Evolutionary conservation across 331 rosid species (phyloP).

Genomic region (Pyracantha coccinea): DNA sequence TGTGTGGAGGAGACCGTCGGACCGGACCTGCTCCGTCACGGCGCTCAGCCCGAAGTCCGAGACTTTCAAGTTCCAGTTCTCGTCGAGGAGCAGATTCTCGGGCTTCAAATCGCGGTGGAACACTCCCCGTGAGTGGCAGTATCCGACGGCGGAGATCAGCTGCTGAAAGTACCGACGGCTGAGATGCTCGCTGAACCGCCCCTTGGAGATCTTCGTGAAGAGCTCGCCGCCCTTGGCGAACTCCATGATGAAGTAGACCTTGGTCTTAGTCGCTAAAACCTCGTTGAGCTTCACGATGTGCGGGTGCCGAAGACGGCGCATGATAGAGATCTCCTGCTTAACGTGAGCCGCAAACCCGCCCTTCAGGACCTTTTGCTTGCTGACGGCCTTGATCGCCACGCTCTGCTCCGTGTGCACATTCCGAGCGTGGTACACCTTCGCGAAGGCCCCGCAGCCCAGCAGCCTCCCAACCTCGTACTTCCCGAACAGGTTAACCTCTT

Average conservation of each 20-base stretch:
- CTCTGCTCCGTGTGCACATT: slow-evolving; percentile 30
- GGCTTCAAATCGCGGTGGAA: slow-evolving; percentile 85
- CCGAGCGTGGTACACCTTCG: slow-evolving; percentile 70
- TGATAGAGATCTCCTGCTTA: slow-evolving; percentile 65
- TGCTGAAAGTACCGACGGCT: slow-evolving; percentile 66
- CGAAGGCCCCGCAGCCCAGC: slow-evolving; percentile 68
- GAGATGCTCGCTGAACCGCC: slow-evolving; percentile 46
- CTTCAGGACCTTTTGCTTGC: slow-evolving; percentile 37
- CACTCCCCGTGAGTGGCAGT: slow-evolving; percentile 60
- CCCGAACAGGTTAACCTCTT: slow-evolving; percentile 32
- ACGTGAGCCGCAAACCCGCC: slow-evolving; percentile 37
- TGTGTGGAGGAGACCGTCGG: slow-evolving; percentile 66
- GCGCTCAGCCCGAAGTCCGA: slow-evolving; percentile 83
- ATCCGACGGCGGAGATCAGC: slow-evolving; percentile 57
- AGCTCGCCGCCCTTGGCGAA: slow-evolving; percentile 74
- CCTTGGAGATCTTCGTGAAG: slow-evolving; percentile 29
- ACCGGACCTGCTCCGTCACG: slow-evolving; percentile 33
- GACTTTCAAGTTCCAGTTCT: slow-evolving; percentile 45
- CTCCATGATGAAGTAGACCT: slow-evolving; percentile 71
- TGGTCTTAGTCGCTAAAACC: slow-evolving; percentile 65
- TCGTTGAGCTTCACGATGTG: slow-evolving; percentile 52
- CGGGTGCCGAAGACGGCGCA: slow-evolving; percentile 61
- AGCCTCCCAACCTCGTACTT: slow-evolving; percentile 52
- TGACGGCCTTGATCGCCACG: slow-evolving; percentile 73
- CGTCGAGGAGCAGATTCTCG: slow-evolving; percentile 66